Conservation (phyloP, 129 eudicot species). For the Daucus carota region DH1_v3.0 NC_030384.2:43007501-43008000, state of each 20-base stretch:
- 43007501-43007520: neutral
- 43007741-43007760: slow-evolving; percentile 57
- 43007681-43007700: slow-evolving; percentile 45
- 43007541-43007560: neutral
- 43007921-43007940: slow-evolving; percentile 98
- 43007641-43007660: slow-evolving; percentile 21
- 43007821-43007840: slow-evolving; percentile 99
- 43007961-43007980: slow-evolving; percentile 98
- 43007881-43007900: slow-evolving; percentile 96
- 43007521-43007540: neutral
- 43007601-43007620: neutral
- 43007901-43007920: slow-evolving; percentile 90
- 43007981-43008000: slow-evolving; percentile 64
- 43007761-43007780: slow-evolving; percentile 99
- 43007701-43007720: slow-evolving; percentile 42
- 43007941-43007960: slow-evolving; percentile 99
- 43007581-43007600: neutral
- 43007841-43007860: slow-evolving; percentile 98
- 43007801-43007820: slow-evolving; percentile 99
- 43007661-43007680: slow-evolving; percentile 23
- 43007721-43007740: slow-evolving; percentile 69
- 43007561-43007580: neutral
- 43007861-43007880: slow-evolving; percentile 99
- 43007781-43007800: slow-evolving; percentile 97
- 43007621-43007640: slow-evolving; percentile 7